These are phyloP conservation scores for Petunia secreta DNA, from an alignment of 257 asterid genomes.

Conservation along the genomic window DNA sequence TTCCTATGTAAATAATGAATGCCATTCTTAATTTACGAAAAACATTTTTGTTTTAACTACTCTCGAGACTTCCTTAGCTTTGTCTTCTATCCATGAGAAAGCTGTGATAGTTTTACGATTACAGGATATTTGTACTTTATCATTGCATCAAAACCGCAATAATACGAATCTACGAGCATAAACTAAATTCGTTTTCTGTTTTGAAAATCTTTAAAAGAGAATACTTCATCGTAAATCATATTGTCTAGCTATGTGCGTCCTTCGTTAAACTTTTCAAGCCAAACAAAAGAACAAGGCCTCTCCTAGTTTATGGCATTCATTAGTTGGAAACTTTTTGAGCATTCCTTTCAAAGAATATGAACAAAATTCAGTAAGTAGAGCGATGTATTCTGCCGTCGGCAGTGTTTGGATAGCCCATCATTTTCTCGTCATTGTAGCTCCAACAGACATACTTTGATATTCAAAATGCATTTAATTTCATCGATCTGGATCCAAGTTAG, in stretches of 20 bases:
- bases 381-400: not conserved
- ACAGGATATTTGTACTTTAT: too few species aligned
- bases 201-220: not conserved
- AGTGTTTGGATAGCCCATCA: not conserved
- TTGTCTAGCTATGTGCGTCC: not conserved
- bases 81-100: too few species aligned
- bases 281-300: not conserved
- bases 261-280: not conserved
- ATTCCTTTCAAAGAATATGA: too few species aligned
- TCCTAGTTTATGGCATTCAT: not conserved
- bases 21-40: too few species aligned
- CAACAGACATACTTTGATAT: constrained; percentile 7
- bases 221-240: not conserved
- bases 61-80: too few species aligned
- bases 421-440: not conserved
- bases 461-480: not conserved
- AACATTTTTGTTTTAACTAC: too few species aligned
- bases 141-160: too few species aligned
- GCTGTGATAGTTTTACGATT: too few species aligned
- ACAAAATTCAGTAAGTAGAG: too few species aligned
- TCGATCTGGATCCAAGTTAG: not conserved
- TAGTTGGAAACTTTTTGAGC: not conserved
- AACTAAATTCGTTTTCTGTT: not conserved
- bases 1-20: too few species aligned
- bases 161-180: not conserved